Base-by-base conservation (phyloP, 352 stramenopile genomes). In the Pythium chondricola region DNA sequence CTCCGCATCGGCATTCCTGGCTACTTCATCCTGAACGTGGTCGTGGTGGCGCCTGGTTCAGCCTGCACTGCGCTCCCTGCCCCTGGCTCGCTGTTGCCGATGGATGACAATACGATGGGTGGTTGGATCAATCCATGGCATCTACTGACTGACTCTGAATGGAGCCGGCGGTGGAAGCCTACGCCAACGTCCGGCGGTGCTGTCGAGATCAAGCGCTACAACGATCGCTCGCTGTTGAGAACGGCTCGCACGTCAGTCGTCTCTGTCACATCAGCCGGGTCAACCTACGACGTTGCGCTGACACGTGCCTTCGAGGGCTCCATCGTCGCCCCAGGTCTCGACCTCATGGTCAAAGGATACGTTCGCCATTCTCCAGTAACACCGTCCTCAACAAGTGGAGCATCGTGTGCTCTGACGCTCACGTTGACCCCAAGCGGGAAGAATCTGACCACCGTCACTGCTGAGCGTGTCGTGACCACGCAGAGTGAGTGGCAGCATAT, bases 61-160 rank as follows among this genome's bases (percentile, higher is more conserved):
- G 71, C 74, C 14, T 85, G 74, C 18, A 66, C 55, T 30, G 44
- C 48, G 1, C 43, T 56, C 1, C 21, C 47, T 8, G 5, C 24
- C 6, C 18, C 37, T 7, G 33, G 51, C 0, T 42, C 31, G 1
- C 37, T 36, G 0, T 41, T 65, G 3, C 49, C 56, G 14, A 20
- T 62, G 0, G 60, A 82, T 18, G 46, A 64, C 0, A 41, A 74
- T 13, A 31, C 58, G 20, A 47, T 83, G 16, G 74, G 65, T 42
- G 74, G 71, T 0, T 86, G 71, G 74, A 57, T 79, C 31, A 68
- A 76, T 24, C 17, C 56, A 2, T 86, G 71, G 71, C 51, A 67
- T 39, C 18, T 69, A 25, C 62, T 70, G 6, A 66, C 64, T n/a
- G 48, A 67, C 6, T 45, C 25, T 4, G 53, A 69, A 17, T 51